Conservation (phyloP, 805 yeast genomes). For the Candida broadrunensis region DNA sequence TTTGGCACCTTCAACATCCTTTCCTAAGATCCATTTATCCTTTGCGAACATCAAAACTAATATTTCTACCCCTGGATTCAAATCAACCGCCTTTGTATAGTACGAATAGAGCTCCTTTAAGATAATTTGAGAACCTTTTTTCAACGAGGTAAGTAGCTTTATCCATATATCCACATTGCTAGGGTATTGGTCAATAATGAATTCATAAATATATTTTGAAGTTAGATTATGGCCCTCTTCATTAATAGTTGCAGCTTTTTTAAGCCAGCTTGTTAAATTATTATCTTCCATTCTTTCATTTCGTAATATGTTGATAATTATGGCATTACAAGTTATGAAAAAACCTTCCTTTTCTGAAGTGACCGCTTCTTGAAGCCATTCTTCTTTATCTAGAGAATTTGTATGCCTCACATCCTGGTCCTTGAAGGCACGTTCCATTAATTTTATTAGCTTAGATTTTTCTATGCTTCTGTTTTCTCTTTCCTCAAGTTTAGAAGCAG, state of each 20-base stretch:
- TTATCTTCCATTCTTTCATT: constrained; percentile 15
- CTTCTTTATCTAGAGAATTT: constrained; percentile 25
- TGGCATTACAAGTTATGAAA: constrained; percentile 48
- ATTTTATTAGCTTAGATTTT: constrained; percentile 43
- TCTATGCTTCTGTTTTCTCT: constrained; percentile 43
- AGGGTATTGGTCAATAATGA: constrained; percentile 47
- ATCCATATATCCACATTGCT: constrained; percentile 47
- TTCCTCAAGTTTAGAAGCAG: constrained; percentile 65
- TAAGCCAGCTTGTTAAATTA: constrained; percentile 8
- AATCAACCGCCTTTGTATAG: constrained; percentile 52
- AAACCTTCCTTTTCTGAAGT: constrained; percentile 48
- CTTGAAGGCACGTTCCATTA: constrained; percentile 48
- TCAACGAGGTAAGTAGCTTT: constrained; percentile 33
- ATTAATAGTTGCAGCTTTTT: constrained; percentile 30
- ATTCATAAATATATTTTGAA: constrained; percentile 47
- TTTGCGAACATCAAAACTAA: constrained; percentile 71
- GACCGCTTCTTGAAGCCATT: constrained; percentile 60
- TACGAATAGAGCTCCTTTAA: constrained; percentile 18
- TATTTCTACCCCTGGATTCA: constrained; percentile 47
- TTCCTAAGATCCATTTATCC: constrained; percentile 53
- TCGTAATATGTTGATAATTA: constrained; percentile 43
- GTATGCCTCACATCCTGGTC: constrained; percentile 24
- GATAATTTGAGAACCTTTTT: constrained; percentile 11
- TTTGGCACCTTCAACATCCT: constrained; percentile 52
- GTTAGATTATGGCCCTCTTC: constrained; percentile 24